Base-by-base conservation (phyloP, 306 rosid species). In the Gastrolobium villosum region DNA sequence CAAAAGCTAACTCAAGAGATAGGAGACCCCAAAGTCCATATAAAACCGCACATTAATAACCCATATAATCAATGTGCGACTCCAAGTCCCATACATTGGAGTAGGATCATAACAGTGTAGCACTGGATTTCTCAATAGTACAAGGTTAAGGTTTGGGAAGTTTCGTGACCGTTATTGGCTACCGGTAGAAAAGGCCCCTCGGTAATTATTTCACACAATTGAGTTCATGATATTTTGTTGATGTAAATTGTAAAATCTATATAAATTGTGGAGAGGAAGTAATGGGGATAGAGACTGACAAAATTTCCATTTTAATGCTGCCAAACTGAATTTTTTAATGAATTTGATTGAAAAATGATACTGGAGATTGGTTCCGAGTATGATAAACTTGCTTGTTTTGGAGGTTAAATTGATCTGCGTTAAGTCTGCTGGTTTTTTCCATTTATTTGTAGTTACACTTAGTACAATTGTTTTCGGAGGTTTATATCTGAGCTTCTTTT, bases 281-380 rank as follows among this genome's bases (percentile, higher is more conserved):
- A 44, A 46, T 15, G 39, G 36, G 6, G 56, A 59, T 13, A 43
- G 63, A 36, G 79, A 46, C 0, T 0, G 28, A 64, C 41, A 56
- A 32, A 72, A 20, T 77, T 70, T 36, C 74, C 60, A 4, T 49
- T 75, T 71, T 26, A 35, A 49, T 45, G 30, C 50, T 64, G 20
- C 46, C 15, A 55, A 72, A 41, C 50, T 60, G 35, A 63, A 39
- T 10, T 13, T 43, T 57, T 10, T 59, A 49, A 49, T 52, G 28
- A 37, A 65, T 60, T 71, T 37, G 3, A 48, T 67, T 67, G 28
- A 31, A 59, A 8, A 39, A 41, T 53, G 39, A 39, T 65, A 57
- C 35, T 45, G 9, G 36, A n/a, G 3, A 72, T 57, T 50, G 53
- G 60, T 81, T 77, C 72, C 2, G 3, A 13, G 65, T 66, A 63